Conservation (phyloP, 2,329 filamentous ascomycete species). For the Fusarium papillatum region DNA sequence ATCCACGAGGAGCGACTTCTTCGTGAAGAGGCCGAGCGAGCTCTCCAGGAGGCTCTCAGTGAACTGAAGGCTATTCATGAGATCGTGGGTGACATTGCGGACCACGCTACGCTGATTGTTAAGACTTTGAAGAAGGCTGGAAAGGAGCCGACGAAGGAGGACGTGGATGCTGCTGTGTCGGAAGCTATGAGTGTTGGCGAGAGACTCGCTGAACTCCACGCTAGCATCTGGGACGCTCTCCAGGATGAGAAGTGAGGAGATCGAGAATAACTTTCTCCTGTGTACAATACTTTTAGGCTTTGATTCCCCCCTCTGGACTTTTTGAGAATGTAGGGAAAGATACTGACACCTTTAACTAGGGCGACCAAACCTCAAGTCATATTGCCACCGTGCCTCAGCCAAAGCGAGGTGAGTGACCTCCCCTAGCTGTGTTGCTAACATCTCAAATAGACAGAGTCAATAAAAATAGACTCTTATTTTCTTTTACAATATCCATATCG, state of each 20-base stretch:
- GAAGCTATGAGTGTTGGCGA: not conserved
- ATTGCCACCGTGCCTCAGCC: not conserved
- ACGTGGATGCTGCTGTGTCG: not conserved
- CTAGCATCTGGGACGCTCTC: not conserved
- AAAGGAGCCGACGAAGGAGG: not conserved
- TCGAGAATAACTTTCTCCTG: not conserved
- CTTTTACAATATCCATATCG: constrained; percentile 1
- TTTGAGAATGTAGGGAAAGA: not conserved
- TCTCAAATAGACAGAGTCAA: not conserved
- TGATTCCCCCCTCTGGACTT: no score
- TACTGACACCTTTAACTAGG: not conserved
- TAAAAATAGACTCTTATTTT: not conserved
- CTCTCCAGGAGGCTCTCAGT: not conserved
- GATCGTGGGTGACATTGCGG: not conserved
- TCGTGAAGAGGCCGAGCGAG: not conserved
- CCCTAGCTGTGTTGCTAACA: not conserved
- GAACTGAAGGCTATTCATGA: not conserved
- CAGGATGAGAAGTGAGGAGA: not conserved
- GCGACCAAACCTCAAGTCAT: not conserved
- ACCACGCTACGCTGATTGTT: not conserved
- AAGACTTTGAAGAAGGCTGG: not conserved
- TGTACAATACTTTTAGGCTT: not conserved
- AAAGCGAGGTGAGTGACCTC: not conserved
- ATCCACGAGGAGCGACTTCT: not conserved
- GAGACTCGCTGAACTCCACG: not conserved